phyloP scores from a whole-genome alignment of 257 asterid genomes.

The Scutellaria baicalensis region DNA sequence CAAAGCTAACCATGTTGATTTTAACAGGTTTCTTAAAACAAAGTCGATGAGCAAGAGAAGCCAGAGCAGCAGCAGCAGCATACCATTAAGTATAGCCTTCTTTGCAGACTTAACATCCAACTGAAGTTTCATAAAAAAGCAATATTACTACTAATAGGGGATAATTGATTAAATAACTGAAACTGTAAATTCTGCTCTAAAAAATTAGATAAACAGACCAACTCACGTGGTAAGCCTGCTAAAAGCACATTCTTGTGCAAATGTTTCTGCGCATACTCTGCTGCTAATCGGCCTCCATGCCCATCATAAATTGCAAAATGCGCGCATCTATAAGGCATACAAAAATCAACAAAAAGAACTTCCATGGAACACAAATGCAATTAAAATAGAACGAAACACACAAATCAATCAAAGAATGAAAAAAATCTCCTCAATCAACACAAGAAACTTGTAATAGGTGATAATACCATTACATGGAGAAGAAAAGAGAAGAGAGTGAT shows the following conservation, averaged over 20 bases:
- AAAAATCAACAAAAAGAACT: neutral
- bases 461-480: neutral
- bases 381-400: neutral
- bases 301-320: conserved; percentile 88
- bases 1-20: neutral
- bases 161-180: conserved; percentile 3
- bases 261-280: conserved; percentile 79
- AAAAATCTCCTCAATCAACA: neutral
- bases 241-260: conserved; percentile 71
- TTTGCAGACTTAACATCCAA: conserved; percentile 75
- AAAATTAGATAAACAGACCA: conserved; percentile 70
- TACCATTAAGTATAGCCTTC: conserved; percentile 82
- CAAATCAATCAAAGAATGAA: neutral
- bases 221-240: conserved; percentile 99
- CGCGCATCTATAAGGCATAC: conserved; percentile 52
- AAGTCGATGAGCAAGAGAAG: neutral
- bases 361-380: neutral
- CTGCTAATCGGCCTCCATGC: conserved; percentile 87
- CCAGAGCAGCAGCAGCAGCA: neutral
- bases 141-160: neutral
- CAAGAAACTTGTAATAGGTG: neutral
- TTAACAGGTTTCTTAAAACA: neutral
- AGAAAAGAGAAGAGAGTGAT: neutral
- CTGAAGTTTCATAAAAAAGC: conserved; percentile 38
- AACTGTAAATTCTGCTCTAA: neutral